Base-by-base conservation (phyloP, 2,329 filamentous ascomycete genomes). In the Macrophomina tecta region DNA sequence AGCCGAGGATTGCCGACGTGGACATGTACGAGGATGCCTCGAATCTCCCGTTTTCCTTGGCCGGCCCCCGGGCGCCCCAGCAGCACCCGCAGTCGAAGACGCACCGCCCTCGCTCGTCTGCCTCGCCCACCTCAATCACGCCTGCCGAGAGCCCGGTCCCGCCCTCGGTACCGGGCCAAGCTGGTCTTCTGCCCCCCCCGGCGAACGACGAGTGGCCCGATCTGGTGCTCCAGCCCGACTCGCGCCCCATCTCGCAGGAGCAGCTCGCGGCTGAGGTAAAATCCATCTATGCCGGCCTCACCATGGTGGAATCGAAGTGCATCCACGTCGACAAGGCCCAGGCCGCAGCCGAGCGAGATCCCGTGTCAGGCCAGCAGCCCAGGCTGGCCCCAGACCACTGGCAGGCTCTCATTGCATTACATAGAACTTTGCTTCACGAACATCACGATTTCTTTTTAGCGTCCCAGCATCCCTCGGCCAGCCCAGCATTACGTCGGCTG, bases 241-340 rank as follows among this genome's bases (percentile, higher is more conserved):
- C 89, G 0, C 80, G 89, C 0, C 85, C 88, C 0, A 93, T 95
- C 7, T 90, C 89, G 0, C 89, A 92, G 68, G 90, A 93, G 0
- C 91, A 97, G 71, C 83, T 97, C 0, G 87, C 92, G 0, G 88
- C 89, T 0, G 93, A 97, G 72, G 91, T 96, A 0, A 93, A 93
- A 67, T 89, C 89, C 0, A 95, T 95, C 3, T 97, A 97, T 72
- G 89, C 90, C 0, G 93, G 91, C 0, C 79, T 97, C 0, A 89
- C 93, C 0, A 92, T 95, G 88, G 91, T 97, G 0, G 94, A 98
- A 74, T 88, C 87, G 30, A 93, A 95, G 71, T 94, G 93, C 72
- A 94, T 96, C 0, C 90, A 96, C 64, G 90, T 96, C 0, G 91
- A 94, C 71, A 88, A 87, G 52, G 83, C 85, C 55, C 86, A 89